Evolutionary conservation across 2,329 filamentous ascomycete species (phyloP).

Genomic region (Trichothecium sympodiale): DNA sequence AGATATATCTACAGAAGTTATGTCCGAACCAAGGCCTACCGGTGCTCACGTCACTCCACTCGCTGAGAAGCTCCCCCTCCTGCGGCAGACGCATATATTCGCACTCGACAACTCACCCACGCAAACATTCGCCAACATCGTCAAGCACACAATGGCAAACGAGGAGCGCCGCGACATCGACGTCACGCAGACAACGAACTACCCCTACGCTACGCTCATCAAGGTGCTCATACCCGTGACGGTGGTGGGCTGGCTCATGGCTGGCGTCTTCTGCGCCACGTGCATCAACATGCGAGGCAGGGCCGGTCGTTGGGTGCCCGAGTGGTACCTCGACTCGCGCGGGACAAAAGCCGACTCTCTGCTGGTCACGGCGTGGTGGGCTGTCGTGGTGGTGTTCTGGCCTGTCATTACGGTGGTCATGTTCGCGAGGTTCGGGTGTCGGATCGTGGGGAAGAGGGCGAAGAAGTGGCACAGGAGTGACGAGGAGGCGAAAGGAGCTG

Average conservation of each 20-base stretch:
- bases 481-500: too few species aligned
- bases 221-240: slow-evolving; percentile 15
- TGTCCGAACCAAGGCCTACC: too few species aligned
- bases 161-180: too few species aligned
- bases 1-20: too few species aligned
- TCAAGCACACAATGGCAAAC: not conserved
- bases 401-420: slow-evolving; percentile 38
- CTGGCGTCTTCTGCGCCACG: slow-evolving; percentile 19
- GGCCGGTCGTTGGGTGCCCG: slow-evolving; percentile 19
- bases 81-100: too few species aligned
- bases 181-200: not conserved
- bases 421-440: too few species aligned
- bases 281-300: slow-evolving; percentile 17
- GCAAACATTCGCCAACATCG: not conserved
- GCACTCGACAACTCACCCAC: too few species aligned
- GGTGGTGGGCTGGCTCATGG: slow-evolving; percentile 16
- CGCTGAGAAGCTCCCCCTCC: too few species aligned
- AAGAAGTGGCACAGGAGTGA: too few species aligned
- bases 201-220: slow-evolving; percentile 2
- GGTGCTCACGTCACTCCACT: too few species aligned
- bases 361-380: slow-evolving; percentile 17
- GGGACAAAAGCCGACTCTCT: slow-evolving; percentile 10
- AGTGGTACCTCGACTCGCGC: slow-evolving; percentile 20
- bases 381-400: slow-evolving; percentile 16
- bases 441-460: too few species aligned